These are phyloP conservation scores for Hyphopichia fennica DNA, from an alignment of 1,139 yeast genomes.

Conservation along the genomic window DNA sequence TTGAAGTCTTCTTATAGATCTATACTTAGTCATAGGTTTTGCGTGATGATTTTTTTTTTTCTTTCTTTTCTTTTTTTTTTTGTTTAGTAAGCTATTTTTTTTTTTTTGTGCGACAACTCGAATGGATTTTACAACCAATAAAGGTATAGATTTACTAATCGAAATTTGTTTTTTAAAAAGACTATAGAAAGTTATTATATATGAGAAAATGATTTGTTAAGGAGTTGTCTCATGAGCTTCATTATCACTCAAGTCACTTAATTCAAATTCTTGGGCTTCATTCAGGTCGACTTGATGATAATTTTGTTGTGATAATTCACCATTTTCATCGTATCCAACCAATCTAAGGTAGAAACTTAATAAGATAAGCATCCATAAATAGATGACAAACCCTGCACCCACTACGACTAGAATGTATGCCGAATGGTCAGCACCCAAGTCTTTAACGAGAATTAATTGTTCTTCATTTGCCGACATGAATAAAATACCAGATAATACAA, in stretches of 20 bases:
- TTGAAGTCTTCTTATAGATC: neutral
- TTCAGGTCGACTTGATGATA: constrained; percentile 2
- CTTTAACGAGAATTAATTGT: constrained; percentile 68
- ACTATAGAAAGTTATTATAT: neutral
- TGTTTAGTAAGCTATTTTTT: neutral
- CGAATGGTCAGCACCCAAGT: constrained; percentile 80
- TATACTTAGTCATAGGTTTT: constrained; percentile 1
- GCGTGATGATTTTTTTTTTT: neutral
- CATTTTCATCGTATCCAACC: constrained; percentile 46
- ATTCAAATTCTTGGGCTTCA: constrained; percentile 32
- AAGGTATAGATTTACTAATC: neutral
- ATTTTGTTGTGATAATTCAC: constrained; percentile 18
- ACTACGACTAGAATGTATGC: constrained; percentile 74
- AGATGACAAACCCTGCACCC: constrained; percentile 72
- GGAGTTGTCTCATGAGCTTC: constrained; percentile 11
- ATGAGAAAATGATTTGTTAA: neutral
- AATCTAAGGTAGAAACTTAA: constrained; percentile 59
- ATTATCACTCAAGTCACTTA: constrained; percentile 31
- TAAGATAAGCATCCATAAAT: constrained; percentile 61
- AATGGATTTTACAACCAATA: neutral
- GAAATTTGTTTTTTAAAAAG: neutral
- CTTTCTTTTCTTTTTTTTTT: neutral
- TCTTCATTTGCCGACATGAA: constrained; percentile 95
- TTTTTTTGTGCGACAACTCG: neutral
- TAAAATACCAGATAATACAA: constrained; percentile 73